Evolutionary conservation across 345 rosid species (phyloP).

Genomic region (Gossypium bickii): DNA sequence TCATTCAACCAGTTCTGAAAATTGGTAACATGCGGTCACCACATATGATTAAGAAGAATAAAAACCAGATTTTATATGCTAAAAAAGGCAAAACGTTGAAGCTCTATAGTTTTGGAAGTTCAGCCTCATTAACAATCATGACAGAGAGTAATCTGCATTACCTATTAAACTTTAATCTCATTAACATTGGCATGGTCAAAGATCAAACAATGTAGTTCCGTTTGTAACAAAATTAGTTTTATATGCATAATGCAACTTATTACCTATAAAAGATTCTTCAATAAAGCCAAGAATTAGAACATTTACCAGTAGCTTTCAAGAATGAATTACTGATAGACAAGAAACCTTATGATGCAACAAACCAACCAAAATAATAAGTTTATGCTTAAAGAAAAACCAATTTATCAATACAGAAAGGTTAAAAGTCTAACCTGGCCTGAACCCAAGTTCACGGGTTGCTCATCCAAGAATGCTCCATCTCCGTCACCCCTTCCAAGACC

Average conservation of each 20-base stretch:
- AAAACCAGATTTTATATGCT: neutral
- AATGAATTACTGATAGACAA: neutral
- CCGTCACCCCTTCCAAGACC: neutral
- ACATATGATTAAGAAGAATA: neutral
- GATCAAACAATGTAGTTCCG: neutral
- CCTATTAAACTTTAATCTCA: no score
- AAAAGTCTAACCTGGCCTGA: constrained; percentile 46
- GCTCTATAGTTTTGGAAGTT: no score
- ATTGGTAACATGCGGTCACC: no score
- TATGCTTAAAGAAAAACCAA: no score
- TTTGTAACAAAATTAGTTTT: neutral
- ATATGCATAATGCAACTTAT: neutral
- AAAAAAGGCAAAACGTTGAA: neutral
- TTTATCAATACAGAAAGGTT: neutral
- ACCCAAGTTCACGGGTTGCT: constrained; percentile 46
- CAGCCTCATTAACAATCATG: no score
- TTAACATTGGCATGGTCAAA: neutral
- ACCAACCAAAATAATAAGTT: no score
- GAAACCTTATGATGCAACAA: neutral
- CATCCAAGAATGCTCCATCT: constrained; percentile 16
- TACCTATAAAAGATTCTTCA: neutral
- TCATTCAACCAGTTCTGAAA: no score
- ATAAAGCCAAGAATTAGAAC: neutral
- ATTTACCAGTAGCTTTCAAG: neutral
- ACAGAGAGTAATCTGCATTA: no score